Percentiles rank a stretch among this genome's conserved stretches.
phyloP scores from a whole-genome alignment of 306 rosid genomes.

The Medicago lupulina region DNA sequence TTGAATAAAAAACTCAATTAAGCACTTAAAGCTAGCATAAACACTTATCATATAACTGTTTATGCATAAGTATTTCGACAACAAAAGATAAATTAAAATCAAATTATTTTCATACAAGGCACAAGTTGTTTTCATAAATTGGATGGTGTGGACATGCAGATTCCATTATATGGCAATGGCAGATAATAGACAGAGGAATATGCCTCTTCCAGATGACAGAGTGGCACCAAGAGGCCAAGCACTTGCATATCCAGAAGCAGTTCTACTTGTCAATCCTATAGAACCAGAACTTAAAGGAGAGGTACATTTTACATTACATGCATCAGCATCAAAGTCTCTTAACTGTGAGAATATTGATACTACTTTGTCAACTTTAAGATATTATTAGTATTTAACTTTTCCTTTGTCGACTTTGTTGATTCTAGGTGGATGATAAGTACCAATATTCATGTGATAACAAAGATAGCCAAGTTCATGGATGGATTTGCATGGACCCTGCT shows the following conservation, averaged over 20 bases:
- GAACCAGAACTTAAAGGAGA: constrained; percentile 82
- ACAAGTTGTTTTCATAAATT: too few species aligned
- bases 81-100: too few species aligned
- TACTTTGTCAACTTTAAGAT: too few species aligned
- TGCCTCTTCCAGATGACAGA: constrained; percentile 94
- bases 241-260: constrained; percentile 82
- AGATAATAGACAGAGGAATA: constrained; percentile 78
- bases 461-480: constrained; percentile 83
- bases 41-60: background rate
- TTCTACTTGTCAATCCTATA: constrained; percentile 73
- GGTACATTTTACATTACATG: constrained; percentile 44
- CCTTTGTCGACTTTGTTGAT: background rate
- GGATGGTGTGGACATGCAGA: constrained; percentile 47
- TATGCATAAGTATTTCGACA: too few species aligned
- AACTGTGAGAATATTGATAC: background rate
- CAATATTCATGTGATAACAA: constrained; percentile 85
- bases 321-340: background rate
- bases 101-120: too few species aligned
- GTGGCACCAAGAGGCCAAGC: constrained; percentile 57
- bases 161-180: constrained; percentile 95
- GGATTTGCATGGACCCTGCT: constrained; percentile 70
- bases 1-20: too few species aligned
- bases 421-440: constrained; percentile 89
- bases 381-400: too few species aligned
- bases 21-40: too few species aligned